A percentile compares a stretch with the other conserved stretches of the same genome.
Conservation (phyloP, 768 basidiomycete species). For the Termitomyces sp. region DNA sequence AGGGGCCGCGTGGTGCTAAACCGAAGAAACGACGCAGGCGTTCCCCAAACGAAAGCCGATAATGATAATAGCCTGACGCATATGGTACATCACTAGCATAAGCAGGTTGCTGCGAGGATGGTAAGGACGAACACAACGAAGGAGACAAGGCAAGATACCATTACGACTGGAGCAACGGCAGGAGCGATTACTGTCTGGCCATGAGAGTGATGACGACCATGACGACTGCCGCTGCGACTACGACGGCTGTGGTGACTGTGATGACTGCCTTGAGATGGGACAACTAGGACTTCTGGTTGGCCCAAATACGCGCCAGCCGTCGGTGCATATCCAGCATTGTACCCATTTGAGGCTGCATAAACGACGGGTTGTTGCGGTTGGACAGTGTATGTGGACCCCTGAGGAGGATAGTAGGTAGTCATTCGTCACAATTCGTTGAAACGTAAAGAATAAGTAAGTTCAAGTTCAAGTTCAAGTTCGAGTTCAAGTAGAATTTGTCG, state of each 20-base stretch:
- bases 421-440: neutral
- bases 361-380: conserved; percentile 15
- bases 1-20: conserved; percentile 32
- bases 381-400: conserved; percentile 22
- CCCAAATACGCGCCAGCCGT: conserved; percentile 7
- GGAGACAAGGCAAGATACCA: conserved; percentile 16
- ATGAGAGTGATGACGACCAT: conserved; percentile 13
- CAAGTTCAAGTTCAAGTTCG: neutral
- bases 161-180: conserved; percentile 18
- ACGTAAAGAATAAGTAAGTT: neutral
- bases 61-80: conserved; percentile 16
- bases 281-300: conserved; percentile 11
- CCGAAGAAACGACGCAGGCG: conserved; percentile 52
- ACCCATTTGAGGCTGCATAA: conserved; percentile 22
- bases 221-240: conserved; percentile 14
- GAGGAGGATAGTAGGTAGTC: conserved; percentile 34
- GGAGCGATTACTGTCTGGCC: conserved; percentile 13
- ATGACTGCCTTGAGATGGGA: conserved; percentile 17
- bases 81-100: conserved; percentile 17
- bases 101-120: conserved; percentile 21
- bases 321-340: conserved; percentile 12
- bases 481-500: conserved; percentile 6
- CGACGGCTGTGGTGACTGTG: conserved; percentile 13
- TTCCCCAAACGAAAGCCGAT: conserved; percentile 32
- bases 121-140: neutral